Evolutionary conservation across 345 rosid species (phyloP), one percentile per base, ranked within the genome.

Genomic region (Moricandia arvensis): DNA sequence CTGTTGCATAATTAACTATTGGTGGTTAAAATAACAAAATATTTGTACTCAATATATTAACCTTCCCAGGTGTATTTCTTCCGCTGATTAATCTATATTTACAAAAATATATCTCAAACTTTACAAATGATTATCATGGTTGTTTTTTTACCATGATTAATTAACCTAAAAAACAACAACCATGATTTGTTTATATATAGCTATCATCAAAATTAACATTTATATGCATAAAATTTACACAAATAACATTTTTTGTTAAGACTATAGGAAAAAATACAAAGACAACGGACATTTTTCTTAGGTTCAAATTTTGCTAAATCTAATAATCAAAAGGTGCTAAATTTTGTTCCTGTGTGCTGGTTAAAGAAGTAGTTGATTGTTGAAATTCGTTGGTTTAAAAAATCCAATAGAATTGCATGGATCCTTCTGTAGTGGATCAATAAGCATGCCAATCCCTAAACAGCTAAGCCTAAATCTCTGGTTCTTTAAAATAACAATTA

Each of bases 371-470:
- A 24, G 62, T 47, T 47, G 24, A 33, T 55, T 63, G 59, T 64
- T 64, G 67, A 59, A 21, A 59, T 59, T 66, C 6, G 47, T 66
- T 62, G n/a, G 34, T 67, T 62, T 51, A 11, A 73, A 55, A 67
- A 73, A 53, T 60, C 58, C 66, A 79, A 68, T 53, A 79, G 64
- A 78, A 66, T 37, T 72, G 38, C 5, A 1, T 31, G 55, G 74
- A 79, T 68, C 33, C 61, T 73, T 68, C 66, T 54, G 11, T 38
- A 53, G 34, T 61, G 54, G 31, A n/a, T 47, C 27, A 61, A 37
- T 73, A 72, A 68, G 80, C 80, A 83, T 68, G 60, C 73, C 83
- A 80, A 79, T 82, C 83, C 69, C 63, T 34, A 80, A 80, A 77
- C 89, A 83, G 73, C 87, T 84, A 81, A 67, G 74, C 78, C 63